These are phyloP conservation scores for Senecio squalidus DNA, from an alignment of 140 eudicot species.

Conservation along the genomic window DNA sequence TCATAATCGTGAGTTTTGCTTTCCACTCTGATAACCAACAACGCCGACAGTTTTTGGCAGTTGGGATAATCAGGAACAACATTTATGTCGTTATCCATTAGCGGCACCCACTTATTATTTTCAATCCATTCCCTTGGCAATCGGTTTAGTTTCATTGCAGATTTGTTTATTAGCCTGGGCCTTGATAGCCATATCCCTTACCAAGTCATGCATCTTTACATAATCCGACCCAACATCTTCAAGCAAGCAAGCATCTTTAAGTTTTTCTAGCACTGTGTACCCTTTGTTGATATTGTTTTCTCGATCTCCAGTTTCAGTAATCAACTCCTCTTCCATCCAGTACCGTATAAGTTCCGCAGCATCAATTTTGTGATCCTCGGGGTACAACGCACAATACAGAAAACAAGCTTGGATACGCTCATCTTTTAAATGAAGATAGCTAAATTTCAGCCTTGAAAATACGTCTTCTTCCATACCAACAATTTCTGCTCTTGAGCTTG, in stretches of 20 bases:
- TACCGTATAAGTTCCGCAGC: conserved; percentile 31
- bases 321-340: conserved; percentile 39
- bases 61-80: conserved; percentile 23
- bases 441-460: conserved; percentile 26
- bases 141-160: conserved; percentile 24
- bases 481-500: conserved; percentile 29
- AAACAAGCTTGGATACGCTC: conserved; percentile 30
- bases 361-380: conserved; percentile 27
- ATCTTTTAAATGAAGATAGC: conserved; percentile 38
- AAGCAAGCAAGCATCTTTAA: conserved; percentile 41
- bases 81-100: conserved; percentile 31
- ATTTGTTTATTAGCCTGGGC: conserved; percentile 32
- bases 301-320: conserved; percentile 30
- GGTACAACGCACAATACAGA: conserved; percentile 41
- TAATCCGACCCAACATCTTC: conserved; percentile 24
- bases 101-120: conserved; percentile 32
- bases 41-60: conserved; percentile 37
- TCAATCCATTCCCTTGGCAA: conserved; percentile 36
- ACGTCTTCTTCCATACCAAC: conserved; percentile 51
- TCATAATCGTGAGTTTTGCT: too few species aligned
- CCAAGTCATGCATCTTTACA: conserved; percentile 48
- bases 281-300: conserved; percentile 38
- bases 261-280: conserved; percentile 35
- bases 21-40: too few species aligned
- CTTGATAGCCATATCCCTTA: conserved; percentile 52